phyloP scores from a whole-genome alignment of 140 eudicot genomes.

The Oenanthe javanica region DNA sequence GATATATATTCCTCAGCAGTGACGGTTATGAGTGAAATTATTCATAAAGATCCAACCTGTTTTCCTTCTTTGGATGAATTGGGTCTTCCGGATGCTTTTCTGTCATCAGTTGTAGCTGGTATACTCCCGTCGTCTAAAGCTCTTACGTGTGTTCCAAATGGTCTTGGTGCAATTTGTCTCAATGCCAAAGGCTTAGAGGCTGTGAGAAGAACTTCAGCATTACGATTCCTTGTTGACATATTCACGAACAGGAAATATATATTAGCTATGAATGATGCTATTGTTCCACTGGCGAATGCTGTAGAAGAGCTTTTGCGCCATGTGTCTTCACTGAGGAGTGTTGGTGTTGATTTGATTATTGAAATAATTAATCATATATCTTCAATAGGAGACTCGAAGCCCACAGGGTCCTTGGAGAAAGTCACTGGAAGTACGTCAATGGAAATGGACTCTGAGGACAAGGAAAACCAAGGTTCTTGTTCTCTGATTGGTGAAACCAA shows the following conservation, averaged over 20 bases:
- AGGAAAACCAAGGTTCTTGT: constrained; percentile 43
- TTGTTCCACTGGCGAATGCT: constrained; percentile 92
- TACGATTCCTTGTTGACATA: constrained; percentile 66
- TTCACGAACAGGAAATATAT: constrained; percentile 74
- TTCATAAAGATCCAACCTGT: constrained; percentile 97
- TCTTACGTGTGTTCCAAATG: constrained; percentile 83
- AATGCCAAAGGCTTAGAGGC: constrained; percentile 86
- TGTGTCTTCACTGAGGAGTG: constrained; percentile 65
- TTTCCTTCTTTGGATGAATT: constrained; percentile 67
- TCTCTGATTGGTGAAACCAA: constrained; percentile 34
- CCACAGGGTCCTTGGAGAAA: constrained; percentile 35
- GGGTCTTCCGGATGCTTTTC: constrained; percentile 86
- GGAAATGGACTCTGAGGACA: constrained; percentile 78
- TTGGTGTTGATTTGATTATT: constrained; percentile 79
- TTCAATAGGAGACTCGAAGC: constrained; percentile 39
- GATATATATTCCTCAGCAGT: constrained; percentile 85
- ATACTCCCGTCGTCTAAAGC: constrained; percentile 78
- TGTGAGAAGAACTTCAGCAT: constrained; percentile 69
- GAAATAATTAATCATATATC: constrained; percentile 68
- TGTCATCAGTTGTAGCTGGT: constrained; percentile 68
- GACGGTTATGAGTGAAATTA: constrained; percentile 95
- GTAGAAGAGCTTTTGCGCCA: constrained; percentile 97
- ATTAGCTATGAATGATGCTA: constrained; percentile 78
- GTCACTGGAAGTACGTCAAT: constrained; percentile 37
- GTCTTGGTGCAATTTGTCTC: constrained; percentile 93